Evolutionary conservation across 495 filamentous ascomycete genomes (phyloP).

Genomic region (Talaromyces stipitatus): DNA sequence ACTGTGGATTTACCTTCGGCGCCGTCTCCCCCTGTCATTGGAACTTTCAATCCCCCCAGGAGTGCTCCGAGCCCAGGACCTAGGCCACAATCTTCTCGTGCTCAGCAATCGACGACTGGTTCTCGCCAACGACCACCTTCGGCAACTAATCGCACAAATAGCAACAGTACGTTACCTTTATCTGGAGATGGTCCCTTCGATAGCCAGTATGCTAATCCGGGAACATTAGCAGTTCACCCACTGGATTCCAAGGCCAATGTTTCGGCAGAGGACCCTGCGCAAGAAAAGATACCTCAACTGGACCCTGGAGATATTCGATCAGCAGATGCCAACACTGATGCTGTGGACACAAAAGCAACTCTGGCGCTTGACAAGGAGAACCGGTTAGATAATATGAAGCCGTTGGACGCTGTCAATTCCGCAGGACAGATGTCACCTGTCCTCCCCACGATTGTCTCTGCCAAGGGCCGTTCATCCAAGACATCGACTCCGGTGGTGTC

Average conservation of each 20-base stretch:
- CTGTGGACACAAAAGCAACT: constrained; percentile 30
- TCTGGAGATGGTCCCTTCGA: not conserved
- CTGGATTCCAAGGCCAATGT: constrained; percentile 24
- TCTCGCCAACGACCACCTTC: constrained; percentile 51
- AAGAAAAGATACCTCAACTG: constrained; percentile 17
- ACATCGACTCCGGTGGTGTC: constrained; percentile 46
- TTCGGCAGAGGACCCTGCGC: constrained; percentile 22
- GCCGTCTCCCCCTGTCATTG: constrained; percentile 64
- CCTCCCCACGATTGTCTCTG: not conserved
- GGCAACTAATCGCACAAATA: constrained; percentile 41
- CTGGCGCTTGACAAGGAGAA: constrained; percentile 11
- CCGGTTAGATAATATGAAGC: not conserved
- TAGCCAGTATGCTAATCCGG: constrained; percentile 2
- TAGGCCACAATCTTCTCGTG: constrained; percentile 56
- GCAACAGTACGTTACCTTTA: constrained; percentile 18
- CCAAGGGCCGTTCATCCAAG: constrained; percentile 45
- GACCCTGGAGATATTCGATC: constrained; percentile 20
- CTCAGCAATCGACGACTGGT: constrained; percentile 21
- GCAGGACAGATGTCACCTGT: not conserved
- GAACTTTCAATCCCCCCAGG: constrained; percentile 46
- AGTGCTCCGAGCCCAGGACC: constrained; percentile 40
- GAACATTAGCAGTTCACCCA: constrained; percentile 22
- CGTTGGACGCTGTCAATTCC: not conserved
- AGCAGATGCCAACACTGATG: constrained; percentile 16
- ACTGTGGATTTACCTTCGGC: constrained; percentile 58